phyloP scores from a whole-genome alignment of 352 stramenopile species.

The Phytophthora kernoviae region DNA sequence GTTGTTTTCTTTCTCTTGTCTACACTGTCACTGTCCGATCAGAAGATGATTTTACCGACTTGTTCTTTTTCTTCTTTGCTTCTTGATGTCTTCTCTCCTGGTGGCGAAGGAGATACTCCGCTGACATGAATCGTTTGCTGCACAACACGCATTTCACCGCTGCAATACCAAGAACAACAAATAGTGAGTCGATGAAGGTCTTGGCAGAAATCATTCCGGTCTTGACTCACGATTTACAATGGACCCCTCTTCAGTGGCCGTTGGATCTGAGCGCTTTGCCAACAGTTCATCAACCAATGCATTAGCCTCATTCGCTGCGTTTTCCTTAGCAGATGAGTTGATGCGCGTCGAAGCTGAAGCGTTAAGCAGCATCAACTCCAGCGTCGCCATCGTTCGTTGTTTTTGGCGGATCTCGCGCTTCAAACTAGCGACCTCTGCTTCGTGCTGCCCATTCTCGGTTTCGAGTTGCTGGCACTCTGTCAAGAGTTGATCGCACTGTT shows the following conservation, averaged over 20 bases:
- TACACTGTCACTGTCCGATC: constrained; percentile 21
- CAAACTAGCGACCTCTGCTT: constrained; percentile 61
- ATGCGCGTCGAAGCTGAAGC: constrained; percentile 39
- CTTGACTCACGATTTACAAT: constrained; percentile 34
- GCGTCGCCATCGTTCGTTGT: constrained; percentile 79
- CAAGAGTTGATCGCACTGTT: constrained; percentile 67
- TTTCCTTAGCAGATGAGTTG: constrained; percentile 41
- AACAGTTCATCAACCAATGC: constrained; percentile 43
- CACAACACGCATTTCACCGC: constrained; percentile 68
- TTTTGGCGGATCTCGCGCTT: constrained; percentile 85
- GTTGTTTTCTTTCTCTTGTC: constrained; percentile 35
- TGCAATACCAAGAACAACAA: constrained; percentile 8
- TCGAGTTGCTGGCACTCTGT: constrained; percentile 69
- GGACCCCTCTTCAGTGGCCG: constrained; percentile 23
- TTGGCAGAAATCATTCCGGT: background rate
- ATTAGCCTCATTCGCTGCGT: constrained; percentile 36
- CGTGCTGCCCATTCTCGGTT: constrained; percentile 60
- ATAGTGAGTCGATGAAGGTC: background rate
- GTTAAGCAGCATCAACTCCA: constrained; percentile 83
- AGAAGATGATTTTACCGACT: constrained; percentile 18
- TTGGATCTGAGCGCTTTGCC: constrained; percentile 1
- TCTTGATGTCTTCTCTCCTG: constrained; percentile 64
- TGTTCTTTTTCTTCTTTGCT: constrained; percentile 34
- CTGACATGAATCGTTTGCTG: constrained; percentile 76
- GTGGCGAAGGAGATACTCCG: constrained; percentile 74